A percentile compares a stretch with the other conserved stretches of the same genome.
These are phyloP conservation scores for Lactarius pseudohatsudake DNA, from an alignment of 768 basidiomycete species.

Conservation along the genomic window DNA sequence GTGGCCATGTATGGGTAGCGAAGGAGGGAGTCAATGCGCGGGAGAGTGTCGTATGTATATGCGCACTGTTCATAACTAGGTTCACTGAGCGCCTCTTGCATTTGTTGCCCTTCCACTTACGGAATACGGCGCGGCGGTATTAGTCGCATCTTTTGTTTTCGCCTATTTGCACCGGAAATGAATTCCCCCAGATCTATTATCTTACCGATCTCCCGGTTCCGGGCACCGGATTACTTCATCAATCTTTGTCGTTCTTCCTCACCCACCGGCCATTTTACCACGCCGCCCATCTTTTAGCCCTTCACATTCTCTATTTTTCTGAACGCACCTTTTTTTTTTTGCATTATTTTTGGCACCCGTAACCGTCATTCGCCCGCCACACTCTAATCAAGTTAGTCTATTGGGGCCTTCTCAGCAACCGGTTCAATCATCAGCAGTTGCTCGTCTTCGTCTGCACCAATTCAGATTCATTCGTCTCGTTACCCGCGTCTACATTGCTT, in stretches of 20 bases:
- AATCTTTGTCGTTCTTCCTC: neutral
- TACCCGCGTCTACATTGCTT: neutral
- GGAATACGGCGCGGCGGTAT: constrained; percentile 11
- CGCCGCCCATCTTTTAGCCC: neutral
- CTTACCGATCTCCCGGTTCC: constrained; percentile 1
- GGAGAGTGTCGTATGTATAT: constrained; percentile 19
- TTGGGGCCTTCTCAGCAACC: neutral
- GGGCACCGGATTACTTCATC: constrained; percentile 11
- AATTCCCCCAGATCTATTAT: neutral
- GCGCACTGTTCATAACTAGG: neutral
- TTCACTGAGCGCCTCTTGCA: neutral
- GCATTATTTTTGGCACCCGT: neutral
- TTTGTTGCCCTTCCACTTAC: constrained; percentile 1
- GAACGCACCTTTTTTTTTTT: neutral
- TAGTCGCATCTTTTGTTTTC: constrained; percentile 15
- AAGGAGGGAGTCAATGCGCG: constrained; percentile 3
- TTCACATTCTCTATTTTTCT: constrained; percentile 6
- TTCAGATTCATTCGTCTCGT: neutral
- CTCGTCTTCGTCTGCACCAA: neutral
- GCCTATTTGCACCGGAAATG: constrained; percentile 21
- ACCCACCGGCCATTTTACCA: neutral
- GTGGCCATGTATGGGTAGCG: constrained; percentile 12
- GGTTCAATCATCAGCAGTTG: neutral
- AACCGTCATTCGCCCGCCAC: constrained; percentile 5
- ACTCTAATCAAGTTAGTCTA: neutral